Conservation (phyloP, 352 stramenopile genomes). For the Aphanomyces stellatus region DNA sequence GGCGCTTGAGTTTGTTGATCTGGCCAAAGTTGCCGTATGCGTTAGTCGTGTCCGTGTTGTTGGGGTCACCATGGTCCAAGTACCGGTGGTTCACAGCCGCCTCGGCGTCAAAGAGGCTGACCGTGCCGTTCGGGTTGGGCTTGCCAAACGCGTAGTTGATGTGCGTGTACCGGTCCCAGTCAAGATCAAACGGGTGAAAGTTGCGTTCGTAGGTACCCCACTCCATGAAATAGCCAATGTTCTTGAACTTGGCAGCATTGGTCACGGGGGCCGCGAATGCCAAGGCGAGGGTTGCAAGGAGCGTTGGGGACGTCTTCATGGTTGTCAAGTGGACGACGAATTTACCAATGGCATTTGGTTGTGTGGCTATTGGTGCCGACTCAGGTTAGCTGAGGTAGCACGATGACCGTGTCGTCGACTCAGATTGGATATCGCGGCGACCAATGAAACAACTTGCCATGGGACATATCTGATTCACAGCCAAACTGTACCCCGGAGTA, state of each 20-base stretch:
- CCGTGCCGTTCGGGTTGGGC: not conserved
- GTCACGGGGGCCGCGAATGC: too few relatives aligned
- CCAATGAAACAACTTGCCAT: too few relatives aligned
- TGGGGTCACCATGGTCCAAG: not conserved
- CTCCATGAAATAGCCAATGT: conserved; percentile 7
- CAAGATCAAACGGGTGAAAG: conserved; percentile 4
- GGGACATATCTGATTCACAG: too few relatives aligned
- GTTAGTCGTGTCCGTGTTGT: not conserved
- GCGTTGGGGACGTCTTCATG: too few relatives aligned
- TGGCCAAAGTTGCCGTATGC: not conserved
- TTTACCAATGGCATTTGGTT: too few relatives aligned
- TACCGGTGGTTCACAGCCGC: not conserved
- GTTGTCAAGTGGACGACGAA: too few relatives aligned
- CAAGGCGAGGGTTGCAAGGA: too few relatives aligned
- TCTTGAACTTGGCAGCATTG: not conserved
- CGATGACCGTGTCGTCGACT: too few relatives aligned
- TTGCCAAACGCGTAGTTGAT: conserved; percentile 14
- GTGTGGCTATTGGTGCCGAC: too few relatives aligned
- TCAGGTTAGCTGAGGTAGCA: too few relatives aligned
- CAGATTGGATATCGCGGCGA: too few relatives aligned
- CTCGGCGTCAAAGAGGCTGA: not conserved
- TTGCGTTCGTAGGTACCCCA: conserved; percentile 11
- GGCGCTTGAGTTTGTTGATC: not conserved
- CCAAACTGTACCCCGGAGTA: too few relatives aligned
- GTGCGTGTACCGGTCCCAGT: conserved; percentile 13